Conservation (phyloP, 306 rosid species). For the Rosa chinensis region DNA sequence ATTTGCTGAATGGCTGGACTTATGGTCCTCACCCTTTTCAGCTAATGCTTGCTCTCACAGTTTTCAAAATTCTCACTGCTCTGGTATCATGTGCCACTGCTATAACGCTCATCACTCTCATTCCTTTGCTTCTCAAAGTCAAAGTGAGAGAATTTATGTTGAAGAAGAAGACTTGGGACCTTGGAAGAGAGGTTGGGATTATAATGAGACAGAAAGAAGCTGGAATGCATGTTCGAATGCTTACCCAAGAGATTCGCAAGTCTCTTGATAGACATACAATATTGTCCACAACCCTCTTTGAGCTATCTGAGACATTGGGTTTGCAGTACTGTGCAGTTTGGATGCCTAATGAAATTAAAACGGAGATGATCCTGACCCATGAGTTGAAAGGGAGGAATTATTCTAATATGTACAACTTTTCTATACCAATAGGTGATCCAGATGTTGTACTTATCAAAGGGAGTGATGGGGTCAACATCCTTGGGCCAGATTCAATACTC, state of each 20-base stretch:
- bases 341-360: conserved; percentile 90
- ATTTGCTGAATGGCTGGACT: conserved; percentile 97
- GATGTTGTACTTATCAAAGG: conserved; percentile 69
- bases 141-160: conserved; percentile 97
- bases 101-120: conserved; percentile 86
- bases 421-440: conserved; percentile 64
- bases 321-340: conserved; percentile 96
- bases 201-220: conserved; percentile 88
- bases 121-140: conserved; percentile 95
- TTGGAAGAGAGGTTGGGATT: conserved; percentile 85
- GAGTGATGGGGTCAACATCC: conserved; percentile 61
- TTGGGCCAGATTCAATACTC: conserved; percentile 66
- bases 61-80: conserved; percentile 94
- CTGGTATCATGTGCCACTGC: conserved; percentile 99
- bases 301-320: conserved; percentile 85
- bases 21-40: conserved; percentile 97
- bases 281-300: conserved; percentile 80
- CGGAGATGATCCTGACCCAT: conserved; percentile 86
- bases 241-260: conserved; percentile 97
- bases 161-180: conserved; percentile 99
- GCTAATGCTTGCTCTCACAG: conserved; percentile 91
- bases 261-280: conserved; percentile 88
- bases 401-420: conserved; percentile 38
- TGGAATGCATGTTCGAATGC: conserved; percentile 94
- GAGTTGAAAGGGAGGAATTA: conserved; percentile 63